Percentiles rank a stretch among this genome's conserved stretches.
These are phyloP conservation scores for Cryphonectria japonica DNA, from an alignment of 2,329 filamentous ascomycete genomes.

Conservation along the genomic window DNA sequence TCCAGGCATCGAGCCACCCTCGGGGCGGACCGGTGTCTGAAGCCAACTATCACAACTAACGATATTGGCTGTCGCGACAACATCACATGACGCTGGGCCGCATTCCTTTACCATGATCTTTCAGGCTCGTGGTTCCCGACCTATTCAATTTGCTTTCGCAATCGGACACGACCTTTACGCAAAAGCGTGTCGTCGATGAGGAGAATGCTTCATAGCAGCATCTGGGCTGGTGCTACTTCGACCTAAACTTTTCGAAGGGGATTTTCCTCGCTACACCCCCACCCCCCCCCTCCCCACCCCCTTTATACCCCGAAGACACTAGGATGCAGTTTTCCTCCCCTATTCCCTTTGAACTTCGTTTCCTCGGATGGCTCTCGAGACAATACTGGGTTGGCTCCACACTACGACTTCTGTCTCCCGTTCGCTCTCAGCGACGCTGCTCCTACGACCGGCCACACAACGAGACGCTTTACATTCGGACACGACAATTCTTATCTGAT, in stretches of 20 bases:
- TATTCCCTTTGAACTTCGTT: neutral
- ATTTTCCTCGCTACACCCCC: conserved; percentile 12
- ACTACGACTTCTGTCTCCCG: no score
- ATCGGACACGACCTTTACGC: conserved; percentile 1
- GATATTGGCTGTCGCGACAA: conserved; percentile 4
- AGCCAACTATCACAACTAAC: conserved; percentile 9
- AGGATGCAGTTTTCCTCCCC: conserved; percentile 22
- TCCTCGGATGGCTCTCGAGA: conserved; percentile 1
- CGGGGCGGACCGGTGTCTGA: conserved; percentile 31
- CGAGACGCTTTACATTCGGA: neutral
- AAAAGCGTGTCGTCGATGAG: conserved; percentile 14
- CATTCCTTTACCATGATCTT: conserved; percentile 18
- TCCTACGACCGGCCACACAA: neutral
- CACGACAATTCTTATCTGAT: neutral
- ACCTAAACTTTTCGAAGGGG: conserved; percentile 18
- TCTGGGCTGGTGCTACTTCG: conserved; percentile 28
- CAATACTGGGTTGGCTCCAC: neutral
- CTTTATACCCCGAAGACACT: conserved; percentile 29
- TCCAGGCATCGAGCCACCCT: conserved; percentile 46
- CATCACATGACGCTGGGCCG: neutral
- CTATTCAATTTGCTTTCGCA: neutral
- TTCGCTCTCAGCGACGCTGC: neutral
- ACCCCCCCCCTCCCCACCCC: neutral
- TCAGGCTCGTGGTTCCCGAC: conserved; percentile 19
- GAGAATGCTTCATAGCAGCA: conserved; percentile 28